Evolutionary conservation across 352 stramenopile genomes (phyloP).

Genomic region (Pythium apleroticum): DNA sequence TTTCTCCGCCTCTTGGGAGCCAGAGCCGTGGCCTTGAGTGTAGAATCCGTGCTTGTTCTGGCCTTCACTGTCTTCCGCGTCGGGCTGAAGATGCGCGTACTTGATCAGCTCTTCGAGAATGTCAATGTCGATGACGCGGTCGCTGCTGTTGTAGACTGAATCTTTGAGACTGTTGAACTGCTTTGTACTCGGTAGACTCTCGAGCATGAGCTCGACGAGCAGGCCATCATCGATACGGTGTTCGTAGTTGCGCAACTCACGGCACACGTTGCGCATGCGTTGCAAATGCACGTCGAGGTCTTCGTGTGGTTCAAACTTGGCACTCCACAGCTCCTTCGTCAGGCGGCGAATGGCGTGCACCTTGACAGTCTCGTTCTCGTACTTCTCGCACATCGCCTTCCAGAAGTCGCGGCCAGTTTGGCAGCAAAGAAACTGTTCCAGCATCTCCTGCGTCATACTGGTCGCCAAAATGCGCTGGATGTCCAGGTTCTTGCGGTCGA

Average conservation of each 20-base stretch:
- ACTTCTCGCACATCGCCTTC: background rate
- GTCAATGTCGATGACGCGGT: background rate
- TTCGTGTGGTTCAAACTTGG: background rate
- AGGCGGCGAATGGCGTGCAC: background rate
- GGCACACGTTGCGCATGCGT: background rate
- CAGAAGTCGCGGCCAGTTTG: background rate
- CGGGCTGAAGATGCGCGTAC: background rate
- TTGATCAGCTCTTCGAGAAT: background rate
- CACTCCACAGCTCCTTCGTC: background rate
- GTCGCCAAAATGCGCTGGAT: background rate
- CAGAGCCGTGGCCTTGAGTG: background rate
- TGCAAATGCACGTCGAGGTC: background rate
- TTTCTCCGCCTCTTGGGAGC: background rate
- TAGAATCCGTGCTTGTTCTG: background rate
- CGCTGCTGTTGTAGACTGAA: background rate
- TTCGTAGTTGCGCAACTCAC: background rate
- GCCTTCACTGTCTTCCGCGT: background rate
- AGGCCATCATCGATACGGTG: background rate
- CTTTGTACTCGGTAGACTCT: background rate
- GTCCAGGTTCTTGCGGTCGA: slow-evolving; percentile 1
- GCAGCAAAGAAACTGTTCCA: background rate
- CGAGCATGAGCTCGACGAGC: background rate
- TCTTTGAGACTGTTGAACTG: background rate
- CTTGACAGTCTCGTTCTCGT: background rate
- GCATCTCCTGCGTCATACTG: background rate